phyloP scores from a whole-genome alignment of 495 filamentous ascomycete genomes.

The Xylaria nigripes region DNA sequence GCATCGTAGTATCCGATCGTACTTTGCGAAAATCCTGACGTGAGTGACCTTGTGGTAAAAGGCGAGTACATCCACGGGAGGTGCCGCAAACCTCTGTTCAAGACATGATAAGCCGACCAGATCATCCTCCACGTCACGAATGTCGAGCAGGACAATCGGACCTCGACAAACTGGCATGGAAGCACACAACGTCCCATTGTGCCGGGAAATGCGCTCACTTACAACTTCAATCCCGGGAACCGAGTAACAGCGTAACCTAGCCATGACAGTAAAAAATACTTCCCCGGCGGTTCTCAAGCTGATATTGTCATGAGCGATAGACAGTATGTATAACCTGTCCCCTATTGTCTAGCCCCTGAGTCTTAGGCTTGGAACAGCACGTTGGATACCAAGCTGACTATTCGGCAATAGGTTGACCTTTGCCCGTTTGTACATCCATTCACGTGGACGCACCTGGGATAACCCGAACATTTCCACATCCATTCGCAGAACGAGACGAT shows the following conservation, averaged over 20 bases:
- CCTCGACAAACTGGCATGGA: constrained; percentile 27
- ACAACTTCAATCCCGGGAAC: constrained; percentile 40
- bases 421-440: not conserved
- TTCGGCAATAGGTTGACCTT: not conserved
- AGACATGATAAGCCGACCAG: constrained; percentile 51
- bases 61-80: constrained; percentile 16
- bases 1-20: not conserved
- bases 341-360: not conserved
- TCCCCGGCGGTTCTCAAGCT: constrained; percentile 20
- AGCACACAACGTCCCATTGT: constrained; percentile 38
- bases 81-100: constrained; percentile 46
- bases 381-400: not conserved
- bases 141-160: constrained; percentile 24
- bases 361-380: not conserved
- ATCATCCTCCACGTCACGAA: constrained; percentile 46
- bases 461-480: not conserved
- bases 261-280: constrained; percentile 41
- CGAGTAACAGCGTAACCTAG: too few relatives aligned
- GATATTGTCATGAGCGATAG: constrained; percentile 14
- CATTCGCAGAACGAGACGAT: not conserved
- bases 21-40: not conserved
- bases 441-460: not conserved
- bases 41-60: not conserved
- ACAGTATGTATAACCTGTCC: not conserved
- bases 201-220: constrained; percentile 34